A percentile compares a stretch with the other conserved stretches of the same genome.
phyloP scores from a whole-genome alignment of 2,329 filamentous ascomycete genomes.

The Metarhizium humberi region DNA sequence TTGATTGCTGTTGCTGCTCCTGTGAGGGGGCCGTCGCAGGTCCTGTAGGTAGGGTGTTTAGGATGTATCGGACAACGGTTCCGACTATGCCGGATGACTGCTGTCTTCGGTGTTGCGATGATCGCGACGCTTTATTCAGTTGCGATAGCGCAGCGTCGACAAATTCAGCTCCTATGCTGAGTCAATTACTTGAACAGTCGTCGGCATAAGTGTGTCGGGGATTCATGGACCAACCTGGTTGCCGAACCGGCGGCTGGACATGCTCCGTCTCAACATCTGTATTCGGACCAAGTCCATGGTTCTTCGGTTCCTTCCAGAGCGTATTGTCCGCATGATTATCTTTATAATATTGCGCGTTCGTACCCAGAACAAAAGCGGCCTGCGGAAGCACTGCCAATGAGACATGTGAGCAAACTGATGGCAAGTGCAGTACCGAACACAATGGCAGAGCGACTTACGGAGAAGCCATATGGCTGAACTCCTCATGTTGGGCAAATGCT shows the following conservation, averaged over 20 bases:
- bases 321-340: constrained; percentile 20
- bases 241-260: constrained; percentile 16
- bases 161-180: constrained; percentile 36
- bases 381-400: constrained; percentile 35
- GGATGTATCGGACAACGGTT: constrained; percentile 31
- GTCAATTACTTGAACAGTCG: not conserved
- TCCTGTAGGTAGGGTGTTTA: constrained; percentile 41
- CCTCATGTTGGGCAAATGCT: constrained; percentile 30
- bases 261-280: constrained; percentile 21
- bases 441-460: constrained; percentile 24
- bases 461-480: constrained; percentile 30
- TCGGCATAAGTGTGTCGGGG: not conserved
- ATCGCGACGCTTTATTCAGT: constrained; percentile 39
- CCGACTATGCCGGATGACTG: constrained; percentile 35
- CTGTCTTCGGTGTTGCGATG: constrained; percentile 32
- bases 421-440: constrained; percentile 1
- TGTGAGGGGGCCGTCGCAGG: constrained; percentile 37
- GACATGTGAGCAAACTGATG: constrained; percentile 14
- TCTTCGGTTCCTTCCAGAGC: constrained; percentile 18
- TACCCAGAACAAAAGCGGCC: constrained; percentile 26
- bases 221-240: constrained; percentile 26
- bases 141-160: constrained; percentile 43
- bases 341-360: constrained; percentile 29
- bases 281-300: constrained; percentile 22
- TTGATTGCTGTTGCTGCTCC: constrained; percentile 17